Percentiles rank a stretch among this genome's conserved stretches.
phyloP scores from a whole-genome alignment of 352 stramenopile genomes.

The Globisporangium heterothallicum region DNA sequence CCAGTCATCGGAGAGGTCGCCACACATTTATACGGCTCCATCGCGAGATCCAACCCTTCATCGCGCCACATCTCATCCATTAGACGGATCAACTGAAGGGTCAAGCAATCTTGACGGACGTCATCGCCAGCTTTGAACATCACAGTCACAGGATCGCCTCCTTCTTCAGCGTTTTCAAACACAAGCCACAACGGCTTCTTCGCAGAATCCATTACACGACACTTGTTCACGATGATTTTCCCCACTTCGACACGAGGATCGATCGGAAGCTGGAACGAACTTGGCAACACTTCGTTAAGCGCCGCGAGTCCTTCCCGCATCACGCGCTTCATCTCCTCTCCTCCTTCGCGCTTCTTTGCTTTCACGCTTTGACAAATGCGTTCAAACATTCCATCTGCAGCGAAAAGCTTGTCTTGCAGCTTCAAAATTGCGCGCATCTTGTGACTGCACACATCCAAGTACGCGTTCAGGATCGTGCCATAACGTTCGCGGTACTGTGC shows the following conservation, averaged over 20 bases:
- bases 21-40: slow-evolving; percentile 91
- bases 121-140: slow-evolving; percentile 95
- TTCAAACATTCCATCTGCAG: slow-evolving; percentile 71
- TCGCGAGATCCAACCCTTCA: slow-evolving; percentile 86
- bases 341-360: slow-evolving; percentile 73
- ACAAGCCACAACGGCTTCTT: slow-evolving; percentile 88
- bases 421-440: slow-evolving; percentile 92
- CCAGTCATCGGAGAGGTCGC: slow-evolving; percentile 88
- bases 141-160: slow-evolving; percentile 72
- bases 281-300: slow-evolving; percentile 79
- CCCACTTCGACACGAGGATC: slow-evolving; percentile 81
- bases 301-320: slow-evolving; percentile 76
- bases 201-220: slow-evolving; percentile 87
- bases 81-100: slow-evolving; percentile 88
- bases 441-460: slow-evolving; percentile 79
- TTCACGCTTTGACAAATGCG: slow-evolving; percentile 82
- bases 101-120: slow-evolving; percentile 93
- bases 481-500: slow-evolving; percentile 76
- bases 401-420: slow-evolving; percentile 86
- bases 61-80: slow-evolving; percentile 93
- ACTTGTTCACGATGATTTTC: slow-evolving; percentile 83
- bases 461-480: slow-evolving; percentile 75
- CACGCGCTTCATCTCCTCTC: slow-evolving; percentile 76
- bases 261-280: slow-evolving; percentile 84
- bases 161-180: slow-evolving; percentile 85